phyloP scores from a whole-genome alignment of 352 stramenopile genomes.

The Achlya hypogyna region DNA sequence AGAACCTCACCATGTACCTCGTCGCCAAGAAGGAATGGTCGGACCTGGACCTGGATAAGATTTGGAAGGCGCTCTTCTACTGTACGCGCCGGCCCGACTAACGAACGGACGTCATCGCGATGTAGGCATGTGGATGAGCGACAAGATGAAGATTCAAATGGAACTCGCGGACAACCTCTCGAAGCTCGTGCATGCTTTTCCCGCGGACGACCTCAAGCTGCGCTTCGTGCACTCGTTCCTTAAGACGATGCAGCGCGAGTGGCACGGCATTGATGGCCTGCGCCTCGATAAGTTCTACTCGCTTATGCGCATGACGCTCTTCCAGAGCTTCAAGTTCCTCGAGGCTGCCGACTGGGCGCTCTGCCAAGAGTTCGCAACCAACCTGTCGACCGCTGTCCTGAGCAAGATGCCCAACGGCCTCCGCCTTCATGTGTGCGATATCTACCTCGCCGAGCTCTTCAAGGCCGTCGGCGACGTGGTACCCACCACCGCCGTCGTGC shows the following conservation, averaged over 20 bases:
- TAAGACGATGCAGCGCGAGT: conserved; percentile 77
- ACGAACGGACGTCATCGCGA: background rate
- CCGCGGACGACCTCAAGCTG: conserved; percentile 34
- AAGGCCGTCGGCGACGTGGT: conserved; percentile 41
- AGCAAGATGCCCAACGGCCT: conserved; percentile 73
- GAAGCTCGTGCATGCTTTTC: conserved; percentile 48
- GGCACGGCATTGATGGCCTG: conserved; percentile 76
- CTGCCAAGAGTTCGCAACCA: conserved; percentile 45
- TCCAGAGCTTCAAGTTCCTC: conserved; percentile 47
- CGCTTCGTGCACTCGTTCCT: conserved; percentile 75
- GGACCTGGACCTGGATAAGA: conserved; percentile 76
- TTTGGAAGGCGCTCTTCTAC: conserved; percentile 85
- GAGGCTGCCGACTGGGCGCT: conserved; percentile 38
- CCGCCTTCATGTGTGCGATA: conserved; percentile 65
- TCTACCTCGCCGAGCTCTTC: conserved; percentile 62
- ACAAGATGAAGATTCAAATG: conserved; percentile 74
- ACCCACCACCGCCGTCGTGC: conserved; percentile 50
- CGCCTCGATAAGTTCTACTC: conserved; percentile 81
- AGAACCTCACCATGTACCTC: conserved; percentile 72
- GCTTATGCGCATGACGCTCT: conserved; percentile 72
- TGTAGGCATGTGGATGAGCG: conserved; percentile 82
- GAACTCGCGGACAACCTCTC: conserved; percentile 66
- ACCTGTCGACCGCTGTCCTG: conserved; percentile 59
- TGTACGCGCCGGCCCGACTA: conserved; percentile 24
- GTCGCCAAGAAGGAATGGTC: conserved; percentile 55